These are phyloP conservation scores for Magnusiomyces fungicola DNA, from an alignment of 1,139 yeast genomes.

Conservation along the genomic window DNA sequence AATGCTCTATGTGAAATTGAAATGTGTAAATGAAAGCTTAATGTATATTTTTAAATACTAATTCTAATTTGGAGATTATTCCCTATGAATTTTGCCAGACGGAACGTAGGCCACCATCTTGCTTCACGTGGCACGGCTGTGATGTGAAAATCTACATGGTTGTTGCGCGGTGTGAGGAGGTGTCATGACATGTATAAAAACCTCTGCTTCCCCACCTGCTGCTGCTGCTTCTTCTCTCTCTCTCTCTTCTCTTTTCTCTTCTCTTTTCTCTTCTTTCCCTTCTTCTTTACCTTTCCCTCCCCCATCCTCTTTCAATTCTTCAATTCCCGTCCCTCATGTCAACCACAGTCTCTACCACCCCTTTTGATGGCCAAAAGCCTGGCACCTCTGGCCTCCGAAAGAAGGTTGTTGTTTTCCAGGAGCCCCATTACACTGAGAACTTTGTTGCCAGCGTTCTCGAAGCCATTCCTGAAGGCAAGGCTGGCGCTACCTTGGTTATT, in stretches of 20 bases:
- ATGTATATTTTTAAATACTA: background rate
- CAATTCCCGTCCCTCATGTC: slow-evolving; percentile 6
- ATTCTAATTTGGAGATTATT: background rate
- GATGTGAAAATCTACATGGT: no score
- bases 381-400: slow-evolving; percentile 97
- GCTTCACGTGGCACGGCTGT: no score
- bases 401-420: slow-evolving; percentile 78
- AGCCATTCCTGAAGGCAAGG: slow-evolving; percentile 84
- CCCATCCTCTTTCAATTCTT: background rate
- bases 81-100: background rate
- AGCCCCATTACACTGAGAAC: slow-evolving; percentile 81
- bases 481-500: slow-evolving; percentile 70
- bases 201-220: no score
- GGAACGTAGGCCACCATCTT: background rate
- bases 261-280: background rate
- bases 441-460: slow-evolving; percentile 80
- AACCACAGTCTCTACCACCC: slow-evolving; percentile 48
- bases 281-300: background rate
- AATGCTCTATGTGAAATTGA: background rate
- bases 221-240: no score
- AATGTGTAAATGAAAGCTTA: background rate
- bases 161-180: no score
- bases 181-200: no score
- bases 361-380: slow-evolving; percentile 89
- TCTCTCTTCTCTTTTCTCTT: background rate